phyloP scores from a whole-genome alignment of 768 basidiomycete species.

The Kwoniella mangroviensis region DNA sequence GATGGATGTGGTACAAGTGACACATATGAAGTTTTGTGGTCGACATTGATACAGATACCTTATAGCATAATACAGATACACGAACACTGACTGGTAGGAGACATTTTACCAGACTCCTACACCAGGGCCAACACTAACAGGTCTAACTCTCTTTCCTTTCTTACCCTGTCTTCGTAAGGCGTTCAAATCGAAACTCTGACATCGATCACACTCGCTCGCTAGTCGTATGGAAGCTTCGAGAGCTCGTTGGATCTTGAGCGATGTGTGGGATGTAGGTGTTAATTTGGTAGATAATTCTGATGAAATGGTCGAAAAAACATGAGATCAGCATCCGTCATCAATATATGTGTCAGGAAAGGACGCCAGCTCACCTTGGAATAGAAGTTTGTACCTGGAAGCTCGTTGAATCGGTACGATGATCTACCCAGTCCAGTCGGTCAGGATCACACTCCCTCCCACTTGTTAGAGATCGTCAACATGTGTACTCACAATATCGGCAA shows the following conservation, averaged over 20 bases:
- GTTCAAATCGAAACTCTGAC: constrained; percentile 36
- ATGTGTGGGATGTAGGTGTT: constrained; percentile 12
- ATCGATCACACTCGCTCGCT: constrained; percentile 30
- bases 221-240: constrained; percentile 33
- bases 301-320: neutral
- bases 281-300: constrained; percentile 31
- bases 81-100: too few relatives aligned
- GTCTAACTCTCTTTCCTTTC: constrained; percentile 16
- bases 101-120: neutral
- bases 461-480: too few relatives aligned
- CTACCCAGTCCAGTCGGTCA: constrained; percentile 8
- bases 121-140: constrained; percentile 19
- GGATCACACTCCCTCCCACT: neutral
- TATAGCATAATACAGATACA: too few relatives aligned
- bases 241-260: constrained; percentile 19
- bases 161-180: constrained; percentile 23
- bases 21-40: too few relatives aligned
- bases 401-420: constrained; percentile 46
- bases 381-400: constrained; percentile 40
- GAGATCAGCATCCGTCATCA: neutral
- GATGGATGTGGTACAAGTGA: too few relatives aligned
- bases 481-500: constrained; percentile 39
- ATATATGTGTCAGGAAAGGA: neutral
- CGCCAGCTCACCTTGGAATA: constrained; percentile 35
- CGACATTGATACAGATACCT: too few relatives aligned